Evolutionary conservation across 2,329 filamentous ascomycete genomes (phyloP).

Genomic region (Fusarium pseudocircinatum): DNA sequence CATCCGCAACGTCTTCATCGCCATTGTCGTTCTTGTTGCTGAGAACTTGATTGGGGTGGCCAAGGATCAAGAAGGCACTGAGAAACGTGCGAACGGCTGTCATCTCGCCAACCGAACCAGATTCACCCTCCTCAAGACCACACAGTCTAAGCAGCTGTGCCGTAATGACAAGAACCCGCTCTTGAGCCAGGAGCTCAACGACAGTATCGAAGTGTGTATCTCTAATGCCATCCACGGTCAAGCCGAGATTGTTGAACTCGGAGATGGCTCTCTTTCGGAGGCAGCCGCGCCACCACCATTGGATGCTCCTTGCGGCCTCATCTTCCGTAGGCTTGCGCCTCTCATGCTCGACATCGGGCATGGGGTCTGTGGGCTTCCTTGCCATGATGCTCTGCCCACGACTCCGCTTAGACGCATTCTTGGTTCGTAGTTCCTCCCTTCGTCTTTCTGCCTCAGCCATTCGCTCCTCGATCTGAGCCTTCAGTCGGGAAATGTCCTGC

Average conservation of each 20-base stretch:
- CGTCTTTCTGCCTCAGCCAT: constrained; percentile 80
- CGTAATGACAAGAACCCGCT: constrained; percentile 72
- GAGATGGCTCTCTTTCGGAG: constrained; percentile 68
- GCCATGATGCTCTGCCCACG: constrained; percentile 62
- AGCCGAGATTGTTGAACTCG: constrained; percentile 71
- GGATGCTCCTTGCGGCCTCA: constrained; percentile 72
- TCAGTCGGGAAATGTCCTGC: constrained; percentile 74
- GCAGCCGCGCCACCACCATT: constrained; percentile 74
- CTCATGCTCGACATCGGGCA: constrained; percentile 63
- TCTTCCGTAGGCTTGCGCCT: constrained; percentile 62
- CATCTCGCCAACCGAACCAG: constrained; percentile 72
- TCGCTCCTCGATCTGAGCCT: constrained; percentile 80
- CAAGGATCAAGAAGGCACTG: constrained; percentile 81
- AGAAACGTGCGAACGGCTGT: constrained; percentile 79
- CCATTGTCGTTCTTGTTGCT: constrained; percentile 74
- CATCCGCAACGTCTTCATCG: constrained; percentile 62
- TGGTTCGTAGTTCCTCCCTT: constrained; percentile 70
- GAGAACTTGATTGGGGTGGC: constrained; percentile 80
- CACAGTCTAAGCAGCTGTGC: constrained; percentile 75
- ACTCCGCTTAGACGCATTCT: constrained; percentile 61
- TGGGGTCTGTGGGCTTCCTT: constrained; percentile 60
- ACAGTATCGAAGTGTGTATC: constrained; percentile 80
- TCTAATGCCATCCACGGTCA: constrained; percentile 76
- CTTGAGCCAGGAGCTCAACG: constrained; percentile 71
- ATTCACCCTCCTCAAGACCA: constrained; percentile 72